Evolutionary conservation across 768 basidiomycete species (phyloP).

Genomic region (Leucocoprinus sp.): DNA sequence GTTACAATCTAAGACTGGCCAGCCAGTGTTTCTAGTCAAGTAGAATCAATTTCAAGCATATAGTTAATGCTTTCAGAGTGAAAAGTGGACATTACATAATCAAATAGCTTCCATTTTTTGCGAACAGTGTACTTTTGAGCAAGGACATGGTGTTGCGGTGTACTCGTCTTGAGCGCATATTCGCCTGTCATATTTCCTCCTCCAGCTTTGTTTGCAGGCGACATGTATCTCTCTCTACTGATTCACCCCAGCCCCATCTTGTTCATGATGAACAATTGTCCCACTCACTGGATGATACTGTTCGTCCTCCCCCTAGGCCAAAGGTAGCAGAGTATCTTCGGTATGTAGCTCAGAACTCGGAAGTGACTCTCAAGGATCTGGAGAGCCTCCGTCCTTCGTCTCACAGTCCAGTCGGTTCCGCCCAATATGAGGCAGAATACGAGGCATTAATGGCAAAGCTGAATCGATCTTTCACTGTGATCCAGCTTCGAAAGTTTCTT

Average conservation of each 20-base stretch:
- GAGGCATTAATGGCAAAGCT: slow-evolving; percentile 43
- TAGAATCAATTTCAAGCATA: too few species aligned
- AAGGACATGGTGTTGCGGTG: slow-evolving; percentile 3
- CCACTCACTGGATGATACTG: slow-evolving; percentile 1
- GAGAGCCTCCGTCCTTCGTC: slow-evolving; percentile 37
- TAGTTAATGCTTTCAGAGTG: too few species aligned
- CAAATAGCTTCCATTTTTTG: not conserved
- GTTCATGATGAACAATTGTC: not conserved
- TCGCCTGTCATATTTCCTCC: not conserved
- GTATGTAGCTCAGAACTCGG: slow-evolving; percentile 35
- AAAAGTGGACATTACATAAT: not conserved
- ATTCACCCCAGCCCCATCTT: not conserved
- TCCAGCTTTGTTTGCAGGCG: not conserved
- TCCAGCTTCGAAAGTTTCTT: slow-evolving; percentile 51
- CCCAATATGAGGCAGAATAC: slow-evolving; percentile 45
- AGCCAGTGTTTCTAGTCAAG: too few species aligned
- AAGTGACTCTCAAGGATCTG: slow-evolving; percentile 52
- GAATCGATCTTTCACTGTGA: slow-evolving; percentile 52
- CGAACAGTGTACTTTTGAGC: not conserved
- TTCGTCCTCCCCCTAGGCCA: slow-evolving; percentile 31
- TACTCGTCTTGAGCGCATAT: slow-evolving; percentile 1
- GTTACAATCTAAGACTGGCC: too few species aligned
- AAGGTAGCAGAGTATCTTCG: slow-evolving; percentile 51
- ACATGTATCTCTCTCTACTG: not conserved
- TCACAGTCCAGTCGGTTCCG: slow-evolving; percentile 26